Conservation (phyloP, 164 flowering plant species). For the Akebia trifoliata region DNA sequence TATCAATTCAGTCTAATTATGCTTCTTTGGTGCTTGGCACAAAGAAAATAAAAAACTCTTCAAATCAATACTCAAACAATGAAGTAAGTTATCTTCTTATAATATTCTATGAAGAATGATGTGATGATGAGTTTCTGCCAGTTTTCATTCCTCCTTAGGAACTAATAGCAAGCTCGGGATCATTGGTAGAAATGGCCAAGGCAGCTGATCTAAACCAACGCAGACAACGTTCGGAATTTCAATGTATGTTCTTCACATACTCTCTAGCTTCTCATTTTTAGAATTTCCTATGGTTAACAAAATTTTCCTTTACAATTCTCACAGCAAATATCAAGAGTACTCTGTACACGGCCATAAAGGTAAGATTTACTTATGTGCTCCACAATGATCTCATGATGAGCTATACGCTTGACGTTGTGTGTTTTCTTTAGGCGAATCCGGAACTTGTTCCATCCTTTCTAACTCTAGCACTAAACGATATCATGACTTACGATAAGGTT, state of each 20-base stretch:
- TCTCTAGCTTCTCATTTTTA: conserved; percentile 8
- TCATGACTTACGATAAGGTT: conserved; percentile 90
- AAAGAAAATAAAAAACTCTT: too few species aligned
- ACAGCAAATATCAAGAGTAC: conserved; percentile 64
- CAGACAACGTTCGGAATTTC: conserved; percentile 84
- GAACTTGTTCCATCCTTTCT: conserved; percentile 64
- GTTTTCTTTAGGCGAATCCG: conserved; percentile 50
- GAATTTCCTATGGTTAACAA: not conserved
- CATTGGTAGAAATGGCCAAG: conserved; percentile 46
- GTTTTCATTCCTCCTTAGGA: conserved; percentile 50
- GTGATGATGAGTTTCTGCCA: conserved; percentile 50
- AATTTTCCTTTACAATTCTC: not conserved
- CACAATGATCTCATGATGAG: not conserved
- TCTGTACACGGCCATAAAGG: conserved; percentile 56
- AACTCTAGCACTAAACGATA: conserved; percentile 78
- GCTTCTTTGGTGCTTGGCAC: too few species aligned
- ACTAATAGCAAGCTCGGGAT: conserved; percentile 52
- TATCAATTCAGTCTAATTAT: too few species aligned
- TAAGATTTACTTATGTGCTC: conserved; percentile 12
- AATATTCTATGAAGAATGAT: conserved; percentile 14
- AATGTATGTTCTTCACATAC: conserved; percentile 40
- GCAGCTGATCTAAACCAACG: conserved; percentile 94
- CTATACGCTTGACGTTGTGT: not conserved
- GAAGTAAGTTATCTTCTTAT: too few species aligned
- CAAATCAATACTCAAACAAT: too few species aligned